phyloP scores from a whole-genome alignment of 1,284 basidiomycete genomes.

The Microbotryum intermedium region DNA sequence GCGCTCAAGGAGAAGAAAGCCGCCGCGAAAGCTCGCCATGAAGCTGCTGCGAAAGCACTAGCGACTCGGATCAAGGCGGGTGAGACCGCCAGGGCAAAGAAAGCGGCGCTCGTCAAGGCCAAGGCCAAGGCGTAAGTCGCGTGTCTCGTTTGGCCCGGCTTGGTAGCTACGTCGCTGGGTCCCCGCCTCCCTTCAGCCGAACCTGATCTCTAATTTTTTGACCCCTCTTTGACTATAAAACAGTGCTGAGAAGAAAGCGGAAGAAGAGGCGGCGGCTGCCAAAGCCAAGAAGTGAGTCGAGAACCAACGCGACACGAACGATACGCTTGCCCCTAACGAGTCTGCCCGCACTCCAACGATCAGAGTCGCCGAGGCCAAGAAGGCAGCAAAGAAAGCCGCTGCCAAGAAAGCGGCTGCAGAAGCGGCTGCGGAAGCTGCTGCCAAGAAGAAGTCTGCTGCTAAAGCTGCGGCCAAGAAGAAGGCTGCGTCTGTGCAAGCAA shows the following conservation, averaged over 20 bases:
- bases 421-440: neutral
- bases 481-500: neutral
- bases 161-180: no score
- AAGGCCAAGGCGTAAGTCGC: neutral
- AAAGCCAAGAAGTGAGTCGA: neutral
- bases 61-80: neutral
- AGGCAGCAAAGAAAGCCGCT: neutral
- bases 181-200: no score
- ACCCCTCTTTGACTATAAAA: neutral
- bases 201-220: neutral
- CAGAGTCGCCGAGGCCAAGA: neutral
- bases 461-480: conserved; percentile 1
- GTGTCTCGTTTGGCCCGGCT: no score
- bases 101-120: neutral
- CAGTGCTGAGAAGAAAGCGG: no score
- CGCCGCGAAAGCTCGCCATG: conserved; percentile 3
- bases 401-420: neutral
- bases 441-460: neutral
- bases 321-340: no score
- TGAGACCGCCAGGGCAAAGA: neutral
- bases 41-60: neutral
- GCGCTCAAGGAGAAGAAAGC: neutral
- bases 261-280: neutral
- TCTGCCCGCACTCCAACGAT: neutral
- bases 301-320: no score